Evolutionary conservation across 1,284 basidiomycete genomes (phyloP).

Genomic region (Rhodotorula sp.): DNA sequence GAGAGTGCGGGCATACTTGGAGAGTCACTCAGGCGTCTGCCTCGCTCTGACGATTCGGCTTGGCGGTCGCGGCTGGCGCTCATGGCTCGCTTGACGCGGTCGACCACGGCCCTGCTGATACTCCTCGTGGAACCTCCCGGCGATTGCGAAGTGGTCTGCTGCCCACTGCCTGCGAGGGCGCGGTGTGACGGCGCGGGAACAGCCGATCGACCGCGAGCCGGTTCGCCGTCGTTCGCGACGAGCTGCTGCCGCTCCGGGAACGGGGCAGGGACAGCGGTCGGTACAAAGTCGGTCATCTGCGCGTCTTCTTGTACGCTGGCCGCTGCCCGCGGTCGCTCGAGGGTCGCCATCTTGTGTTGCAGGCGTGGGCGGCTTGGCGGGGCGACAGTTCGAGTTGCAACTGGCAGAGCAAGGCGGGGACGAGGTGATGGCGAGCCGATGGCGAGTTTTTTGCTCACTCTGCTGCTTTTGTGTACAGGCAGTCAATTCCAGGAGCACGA

Average conservation of each 20-base stretch:
- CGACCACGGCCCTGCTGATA: constrained; percentile 21
- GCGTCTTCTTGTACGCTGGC: background rate
- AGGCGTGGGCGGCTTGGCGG: background rate
- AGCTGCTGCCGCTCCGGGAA: constrained; percentile 13
- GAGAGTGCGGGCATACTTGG: background rate
- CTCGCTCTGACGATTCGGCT: background rate
- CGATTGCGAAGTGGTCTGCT: constrained; percentile 7
- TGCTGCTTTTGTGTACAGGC: too few species aligned
- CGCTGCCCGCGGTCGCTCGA: constrained; percentile 13
- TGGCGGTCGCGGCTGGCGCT: constrained; percentile 14
- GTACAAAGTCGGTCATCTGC: background rate
- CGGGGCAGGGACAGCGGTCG: constrained; percentile 13
- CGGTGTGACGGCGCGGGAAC: background rate
- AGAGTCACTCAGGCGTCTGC: constrained; percentile 2
- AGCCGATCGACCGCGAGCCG: background rate
- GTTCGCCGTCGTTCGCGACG: background rate
- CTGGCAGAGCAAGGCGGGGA: too few species aligned
- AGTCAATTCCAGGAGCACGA: too few species aligned
- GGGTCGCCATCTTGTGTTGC: constrained; percentile 16
- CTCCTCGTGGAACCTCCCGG: constrained; percentile 21
- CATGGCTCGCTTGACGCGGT: constrained; percentile 22
- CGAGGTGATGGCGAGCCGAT: too few species aligned
- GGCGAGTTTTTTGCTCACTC: too few species aligned
- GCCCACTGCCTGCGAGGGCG: background rate
- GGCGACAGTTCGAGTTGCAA: too few species aligned